Percentiles rank a stretch among this genome's conserved stretches.
Conservation (phyloP, 73 alveolate species). For the Paramecium sexaurelia region DNA sequence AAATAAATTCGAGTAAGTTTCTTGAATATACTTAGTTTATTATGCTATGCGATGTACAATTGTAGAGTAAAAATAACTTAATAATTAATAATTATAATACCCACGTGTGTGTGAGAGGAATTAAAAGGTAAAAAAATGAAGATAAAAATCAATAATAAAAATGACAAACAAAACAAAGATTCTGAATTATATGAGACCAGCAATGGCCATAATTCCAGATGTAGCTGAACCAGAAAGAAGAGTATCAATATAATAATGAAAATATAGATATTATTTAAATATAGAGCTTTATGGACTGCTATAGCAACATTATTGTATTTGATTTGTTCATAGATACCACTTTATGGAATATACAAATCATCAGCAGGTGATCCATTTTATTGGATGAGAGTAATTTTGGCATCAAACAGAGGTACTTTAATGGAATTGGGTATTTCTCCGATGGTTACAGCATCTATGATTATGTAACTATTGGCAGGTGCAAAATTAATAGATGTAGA, state of each 20-base stretch:
- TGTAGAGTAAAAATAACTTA: neutral
- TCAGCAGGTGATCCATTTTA: constrained; percentile 99
- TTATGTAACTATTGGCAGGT: constrained; percentile 99
- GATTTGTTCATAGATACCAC: constrained; percentile 99
- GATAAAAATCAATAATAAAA: neutral
- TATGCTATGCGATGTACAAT: neutral
- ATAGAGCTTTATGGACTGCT: constrained; percentile 98
- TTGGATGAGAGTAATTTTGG: constrained; percentile 99
- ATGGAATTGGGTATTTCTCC: constrained; percentile 99
- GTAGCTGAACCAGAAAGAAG: constrained; percentile 94
- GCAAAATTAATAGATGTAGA: constrained; percentile 97
- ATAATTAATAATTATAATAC: neutral
- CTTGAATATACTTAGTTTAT: no score
- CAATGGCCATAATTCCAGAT: constrained; percentile 97
- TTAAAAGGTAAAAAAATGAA: neutral
- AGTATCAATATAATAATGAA: constrained; percentile 51
- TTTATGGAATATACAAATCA: constrained; percentile 94
- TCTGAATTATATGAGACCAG: constrained; percentile 91
- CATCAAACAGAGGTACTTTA: constrained; percentile 99
- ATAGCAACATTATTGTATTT: constrained; percentile 97
- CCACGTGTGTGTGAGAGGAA: constrained; percentile 2
- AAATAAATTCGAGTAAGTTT: no score
- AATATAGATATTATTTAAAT: constrained; percentile 72
- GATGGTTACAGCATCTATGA: constrained; percentile 99
- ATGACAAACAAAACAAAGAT: constrained; percentile 81